These are phyloP conservation scores for Boletales sp. DNA, from an alignment of 768 basidiomycete species.

Conservation along the genomic window DNA sequence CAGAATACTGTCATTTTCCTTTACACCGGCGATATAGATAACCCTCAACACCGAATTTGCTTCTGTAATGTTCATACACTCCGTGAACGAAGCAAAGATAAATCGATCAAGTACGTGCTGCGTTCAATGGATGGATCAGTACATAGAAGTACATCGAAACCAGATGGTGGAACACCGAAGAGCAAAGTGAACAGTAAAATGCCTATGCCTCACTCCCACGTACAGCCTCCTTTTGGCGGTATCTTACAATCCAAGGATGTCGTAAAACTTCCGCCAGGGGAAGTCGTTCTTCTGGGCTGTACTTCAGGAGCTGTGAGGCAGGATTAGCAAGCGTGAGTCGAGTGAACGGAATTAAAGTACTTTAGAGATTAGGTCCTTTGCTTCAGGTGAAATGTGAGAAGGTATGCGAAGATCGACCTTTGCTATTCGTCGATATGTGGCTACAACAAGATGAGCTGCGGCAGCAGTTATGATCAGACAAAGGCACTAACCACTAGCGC, in stretches of 20 bases:
- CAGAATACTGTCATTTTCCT: constrained; percentile 7
- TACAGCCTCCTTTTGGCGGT: constrained; percentile 49
- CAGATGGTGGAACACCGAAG: constrained; percentile 6
- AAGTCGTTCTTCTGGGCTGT: constrained; percentile 75
- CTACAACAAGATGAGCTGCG: constrained; percentile 35
- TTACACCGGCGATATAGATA: constrained; percentile 17
- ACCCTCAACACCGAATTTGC: constrained; percentile 7
- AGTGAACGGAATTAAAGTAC: constrained; percentile 18
- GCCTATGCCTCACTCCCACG: constrained; percentile 23
- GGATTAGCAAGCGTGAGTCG: constrained; percentile 11
- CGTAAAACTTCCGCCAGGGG: constrained; percentile 68
- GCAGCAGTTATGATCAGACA: neutral
- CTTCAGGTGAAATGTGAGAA: constrained; percentile 39
- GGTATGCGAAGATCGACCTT: constrained; percentile 71
- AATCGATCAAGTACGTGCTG: neutral
- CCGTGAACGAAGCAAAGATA: too few relatives aligned
- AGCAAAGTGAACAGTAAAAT: neutral
- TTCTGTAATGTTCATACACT: too few relatives aligned
- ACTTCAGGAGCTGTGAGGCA: constrained; percentile 66
- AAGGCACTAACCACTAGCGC: constrained; percentile 62
- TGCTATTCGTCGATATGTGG: constrained; percentile 87
- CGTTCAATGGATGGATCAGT: constrained; percentile 3
- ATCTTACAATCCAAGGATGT: constrained; percentile 85
- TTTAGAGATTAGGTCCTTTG: constrained; percentile 43
- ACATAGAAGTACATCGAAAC: constrained; percentile 13